phyloP scores from a whole-genome alignment of 805 yeast species.

The Blastobotrys robertii region DNA sequence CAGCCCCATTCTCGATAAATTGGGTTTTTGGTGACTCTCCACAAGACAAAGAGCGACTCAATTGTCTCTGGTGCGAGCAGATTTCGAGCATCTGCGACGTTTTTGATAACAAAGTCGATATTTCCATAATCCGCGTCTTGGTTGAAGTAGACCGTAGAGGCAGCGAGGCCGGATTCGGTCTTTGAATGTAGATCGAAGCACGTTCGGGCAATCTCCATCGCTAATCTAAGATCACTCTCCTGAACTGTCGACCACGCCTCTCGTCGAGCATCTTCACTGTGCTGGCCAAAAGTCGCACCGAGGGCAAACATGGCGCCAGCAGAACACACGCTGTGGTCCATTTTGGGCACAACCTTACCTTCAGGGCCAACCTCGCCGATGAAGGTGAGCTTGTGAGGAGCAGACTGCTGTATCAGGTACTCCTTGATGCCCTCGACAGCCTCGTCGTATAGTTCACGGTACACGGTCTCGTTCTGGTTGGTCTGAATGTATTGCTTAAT shows the following conservation, averaged over 20 bases:
- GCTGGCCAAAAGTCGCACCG: conserved; percentile 76
- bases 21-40: conserved; percentile 68
- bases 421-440: conserved; percentile 68
- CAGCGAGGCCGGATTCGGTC: conserved; percentile 68
- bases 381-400: conserved; percentile 53
- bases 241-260: conserved; percentile 47
- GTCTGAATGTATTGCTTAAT: conserved; percentile 82
- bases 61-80: conserved; percentile 92
- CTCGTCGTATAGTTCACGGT: conserved; percentile 66
- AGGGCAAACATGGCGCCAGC: conserved; percentile 81
- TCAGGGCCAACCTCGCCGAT: conserved; percentile 76
- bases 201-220: conserved; percentile 63
- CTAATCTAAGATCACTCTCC: conserved; percentile 58
- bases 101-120: conserved; percentile 64
- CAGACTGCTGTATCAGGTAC: conserved; percentile 49
- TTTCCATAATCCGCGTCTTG: conserved; percentile 32
- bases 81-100: conserved; percentile 60
- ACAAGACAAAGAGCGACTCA: conserved; percentile 73
- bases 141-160: conserved; percentile 84
- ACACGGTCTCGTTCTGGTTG: conserved; percentile 45
- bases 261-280: conserved; percentile 45
- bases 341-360: conserved; percentile 53
- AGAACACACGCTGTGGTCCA: conserved; percentile 92
- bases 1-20: conserved; percentile 86
- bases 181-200: conserved; percentile 80